Percentiles rank a stretch among this genome's conserved stretches.
These are phyloP conservation scores for Starmera dryadoides DNA, from an alignment of 805 yeast species.

Conservation along the genomic window DNA sequence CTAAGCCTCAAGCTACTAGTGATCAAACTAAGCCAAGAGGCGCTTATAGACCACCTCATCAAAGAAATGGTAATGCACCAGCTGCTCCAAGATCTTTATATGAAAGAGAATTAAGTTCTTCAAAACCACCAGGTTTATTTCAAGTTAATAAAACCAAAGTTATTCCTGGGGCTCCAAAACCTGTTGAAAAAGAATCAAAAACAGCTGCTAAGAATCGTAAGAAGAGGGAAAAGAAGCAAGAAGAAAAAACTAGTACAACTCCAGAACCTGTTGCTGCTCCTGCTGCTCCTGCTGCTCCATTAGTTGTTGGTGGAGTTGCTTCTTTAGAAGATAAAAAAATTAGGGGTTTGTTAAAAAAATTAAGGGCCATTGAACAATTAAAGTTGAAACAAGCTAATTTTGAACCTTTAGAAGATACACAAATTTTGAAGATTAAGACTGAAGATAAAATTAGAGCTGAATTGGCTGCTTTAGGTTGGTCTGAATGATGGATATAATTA, in stretches of 20 bases:
- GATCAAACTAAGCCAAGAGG: slow-evolving; percentile 60
- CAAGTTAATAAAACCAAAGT: slow-evolving; percentile 30
- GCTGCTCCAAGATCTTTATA: slow-evolving; percentile 40
- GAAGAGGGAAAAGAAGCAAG: slow-evolving; percentile 60
- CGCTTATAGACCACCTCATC: slow-evolving; percentile 97
- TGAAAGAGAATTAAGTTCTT: slow-evolving; percentile 43
- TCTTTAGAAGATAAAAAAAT: slow-evolving; percentile 89
- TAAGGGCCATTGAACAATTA: slow-evolving; percentile 90
- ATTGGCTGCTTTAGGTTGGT: slow-evolving; percentile 71
- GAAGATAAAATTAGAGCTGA: slow-evolving; percentile 78
- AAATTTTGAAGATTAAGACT: slow-evolving; percentile 78
- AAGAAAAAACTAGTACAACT: slow-evolving; percentile 10
- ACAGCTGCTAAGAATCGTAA: slow-evolving; percentile 68
- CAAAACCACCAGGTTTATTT: slow-evolving; percentile 17
- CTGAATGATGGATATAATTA: slow-evolving; percentile 13
- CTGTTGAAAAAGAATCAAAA: slow-evolving; percentile 42
- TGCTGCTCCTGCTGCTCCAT: slow-evolving; percentile 23
- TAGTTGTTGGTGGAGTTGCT: slow-evolving; percentile 53
- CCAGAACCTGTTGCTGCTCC: slow-evolving; percentile 4
- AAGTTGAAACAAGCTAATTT: slow-evolving; percentile 80
- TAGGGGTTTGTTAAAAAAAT: slow-evolving; percentile 82
- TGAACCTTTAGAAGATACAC: slow-evolving; percentile 88
- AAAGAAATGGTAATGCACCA: slow-evolving; percentile 42
- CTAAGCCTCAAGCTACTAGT: slow-evolving; percentile 26
- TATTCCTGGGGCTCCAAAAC: slow-evolving; percentile 54